These are phyloP conservation scores for Datura wrightii DNA, from an alignment of 257 asterid genomes.

Conservation along the genomic window DNA sequence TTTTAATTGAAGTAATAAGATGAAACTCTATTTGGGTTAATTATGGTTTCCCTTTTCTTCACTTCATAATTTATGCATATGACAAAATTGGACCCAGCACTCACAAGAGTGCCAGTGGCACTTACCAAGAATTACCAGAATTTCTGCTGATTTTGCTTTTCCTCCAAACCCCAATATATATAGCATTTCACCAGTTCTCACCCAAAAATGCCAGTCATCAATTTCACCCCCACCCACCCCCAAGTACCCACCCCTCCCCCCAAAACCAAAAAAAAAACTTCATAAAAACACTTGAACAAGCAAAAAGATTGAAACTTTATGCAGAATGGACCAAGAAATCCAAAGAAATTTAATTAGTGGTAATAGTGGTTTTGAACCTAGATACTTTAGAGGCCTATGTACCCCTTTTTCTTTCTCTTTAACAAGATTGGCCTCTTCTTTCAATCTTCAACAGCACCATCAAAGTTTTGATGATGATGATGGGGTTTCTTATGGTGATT, in stretches of 20 bases:
- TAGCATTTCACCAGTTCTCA: neutral
- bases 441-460: conserved; percentile 42
- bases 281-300: conserved; percentile 8
- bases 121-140: neutral
- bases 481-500: conserved; percentile 37
- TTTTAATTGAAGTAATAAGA: neutral
- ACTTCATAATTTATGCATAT: conserved; percentile 17
- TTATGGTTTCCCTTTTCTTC: neutral
- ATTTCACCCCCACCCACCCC: neutral
- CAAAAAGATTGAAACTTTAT: conserved; percentile 23
- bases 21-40: neutral
- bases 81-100: conserved; percentile 26
- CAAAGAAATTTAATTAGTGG: conserved; percentile 21
- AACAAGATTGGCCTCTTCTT: conserved; percentile 39
- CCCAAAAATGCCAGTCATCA: conserved; percentile 27
- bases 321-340: conserved; percentile 19
- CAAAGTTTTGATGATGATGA: conserved; percentile 35
- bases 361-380: conserved; percentile 10
- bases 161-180: neutral
- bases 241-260: neutral
- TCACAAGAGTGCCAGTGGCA: conserved; percentile 14
- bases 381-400: conserved; percentile 33
- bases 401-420: conserved; percentile 42
- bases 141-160: conserved; percentile 17
- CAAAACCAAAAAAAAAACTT: neutral